phyloP scores from a whole-genome alignment of 73 alveolate species.

The Paramecium pentaurelia region DNA sequence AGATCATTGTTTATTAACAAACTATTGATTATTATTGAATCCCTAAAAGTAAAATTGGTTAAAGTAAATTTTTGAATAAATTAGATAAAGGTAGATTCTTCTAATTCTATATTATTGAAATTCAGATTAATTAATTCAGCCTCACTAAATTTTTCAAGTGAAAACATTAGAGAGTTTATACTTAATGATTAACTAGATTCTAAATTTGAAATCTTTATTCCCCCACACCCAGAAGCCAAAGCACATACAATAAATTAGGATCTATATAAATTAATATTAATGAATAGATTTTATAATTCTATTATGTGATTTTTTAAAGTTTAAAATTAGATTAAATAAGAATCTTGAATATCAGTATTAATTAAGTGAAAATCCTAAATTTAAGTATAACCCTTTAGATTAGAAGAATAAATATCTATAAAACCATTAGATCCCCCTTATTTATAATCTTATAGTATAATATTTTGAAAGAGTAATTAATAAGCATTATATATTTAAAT shows the following conservation, averaged over 20 bases:
- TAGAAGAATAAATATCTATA: not conserved
- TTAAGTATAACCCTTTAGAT: not conserved
- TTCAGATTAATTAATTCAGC: not conserved
- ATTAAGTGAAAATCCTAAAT: not conserved
- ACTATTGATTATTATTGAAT: not conserved
- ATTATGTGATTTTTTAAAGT: not conserved
- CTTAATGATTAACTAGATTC: not conserved
- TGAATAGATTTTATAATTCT: not conserved
- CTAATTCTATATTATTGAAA: not conserved
- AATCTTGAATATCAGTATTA: not conserved
- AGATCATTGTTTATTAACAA: not conserved
- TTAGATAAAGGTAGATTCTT: not conserved
- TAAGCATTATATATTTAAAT: not conserved
- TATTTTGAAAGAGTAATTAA: not conserved
- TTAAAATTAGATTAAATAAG: not conserved
- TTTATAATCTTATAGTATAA: not conserved
- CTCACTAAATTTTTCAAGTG: not conserved
- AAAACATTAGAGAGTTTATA: not conserved
- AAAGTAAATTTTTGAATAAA: not conserved
- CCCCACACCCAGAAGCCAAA: not conserved
- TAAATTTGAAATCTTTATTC: not conserved
- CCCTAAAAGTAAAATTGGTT: not conserved
- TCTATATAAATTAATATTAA: not conserved
- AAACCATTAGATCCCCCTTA: not conserved
- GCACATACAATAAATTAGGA: not conserved